Percentiles rank a stretch among this genome's conserved stretches.
Evolutionary conservation across 73 alveolate genomes (phyloP).

Genomic region (Breviolum minutum): DNA sequence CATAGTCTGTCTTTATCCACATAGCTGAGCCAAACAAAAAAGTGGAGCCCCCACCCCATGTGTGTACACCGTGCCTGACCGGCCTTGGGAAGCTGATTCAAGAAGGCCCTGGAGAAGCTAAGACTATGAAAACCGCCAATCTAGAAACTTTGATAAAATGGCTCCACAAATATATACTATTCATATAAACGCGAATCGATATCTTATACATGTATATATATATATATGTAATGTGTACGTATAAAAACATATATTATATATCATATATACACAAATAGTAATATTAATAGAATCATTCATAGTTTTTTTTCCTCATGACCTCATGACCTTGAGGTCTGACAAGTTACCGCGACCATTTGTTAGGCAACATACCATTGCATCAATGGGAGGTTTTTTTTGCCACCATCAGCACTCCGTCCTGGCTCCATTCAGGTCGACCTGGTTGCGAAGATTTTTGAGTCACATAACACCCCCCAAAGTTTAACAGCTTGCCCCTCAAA

Average conservation of each 20-base stretch:
- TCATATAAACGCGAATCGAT: neutral
- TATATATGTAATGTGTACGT: neutral
- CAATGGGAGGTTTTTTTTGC: too few relatives aligned
- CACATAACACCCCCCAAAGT: too few relatives aligned
- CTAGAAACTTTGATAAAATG: too few relatives aligned
- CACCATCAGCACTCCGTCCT: too few relatives aligned
- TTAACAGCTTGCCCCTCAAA: too few relatives aligned
- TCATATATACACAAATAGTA: neutral
- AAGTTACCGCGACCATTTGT: too few relatives aligned
- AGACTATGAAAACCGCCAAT: neutral
- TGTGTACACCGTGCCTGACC: neutral
- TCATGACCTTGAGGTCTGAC: too few relatives aligned
- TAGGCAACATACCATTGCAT: too few relatives aligned
- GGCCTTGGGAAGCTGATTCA: constrained; percentile 3
- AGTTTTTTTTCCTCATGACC: too few relatives aligned
- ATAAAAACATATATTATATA: neutral
- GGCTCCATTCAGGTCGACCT: neutral
- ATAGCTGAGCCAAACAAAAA: neutral
- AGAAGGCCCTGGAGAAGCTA: neutral
- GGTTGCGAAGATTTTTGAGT: too few relatives aligned
- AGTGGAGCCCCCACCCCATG: neutral
- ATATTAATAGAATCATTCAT: neutral
- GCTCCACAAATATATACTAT: neutral
- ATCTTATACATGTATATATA: neutral
- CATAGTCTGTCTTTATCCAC: too few relatives aligned